phyloP scores from a whole-genome alignment of 2,329 filamentous ascomycete species.

The Aspergillus spinulosporus region DNA sequence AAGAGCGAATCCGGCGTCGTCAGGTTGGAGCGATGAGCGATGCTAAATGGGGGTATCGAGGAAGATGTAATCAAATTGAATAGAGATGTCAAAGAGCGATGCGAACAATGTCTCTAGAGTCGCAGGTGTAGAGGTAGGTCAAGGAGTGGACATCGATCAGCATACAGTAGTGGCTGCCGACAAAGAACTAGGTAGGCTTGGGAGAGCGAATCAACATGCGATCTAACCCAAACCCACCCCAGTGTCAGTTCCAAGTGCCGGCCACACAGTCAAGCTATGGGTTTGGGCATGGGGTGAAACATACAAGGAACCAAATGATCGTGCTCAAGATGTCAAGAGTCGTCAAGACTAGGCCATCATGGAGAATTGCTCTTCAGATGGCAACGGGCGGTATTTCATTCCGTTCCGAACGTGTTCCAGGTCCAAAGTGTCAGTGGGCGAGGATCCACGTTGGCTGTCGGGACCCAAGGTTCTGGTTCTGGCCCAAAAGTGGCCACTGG shows the following conservation, averaged over 20 bases:
- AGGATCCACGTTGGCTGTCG: conserved; percentile 16
- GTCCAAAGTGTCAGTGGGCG: not conserved
- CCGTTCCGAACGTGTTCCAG: conserved; percentile 10
- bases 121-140: conserved; percentile 6
- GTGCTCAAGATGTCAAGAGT: not conserved
- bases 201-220: conserved; percentile 11
- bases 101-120: conserved; percentile 6
- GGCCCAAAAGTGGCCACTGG: not conserved
- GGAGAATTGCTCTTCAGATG: conserved; percentile 5
- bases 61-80: not conserved
- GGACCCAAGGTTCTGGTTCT: conserved; percentile 7
- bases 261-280: not conserved
- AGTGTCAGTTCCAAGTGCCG: conserved; percentile 1
- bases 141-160: conserved; percentile 16
- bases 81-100: conserved; percentile 6
- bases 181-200: conserved; percentile 5
- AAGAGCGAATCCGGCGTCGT: not conserved
- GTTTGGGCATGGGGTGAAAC: not conserved
- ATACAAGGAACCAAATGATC: conserved; percentile 9
- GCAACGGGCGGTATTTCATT: conserved; percentile 11
- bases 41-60: conserved; percentile 3
- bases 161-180: conserved; percentile 12
- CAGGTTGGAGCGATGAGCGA: not conserved
- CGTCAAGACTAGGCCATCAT: conserved; percentile 14
- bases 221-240: conserved; percentile 4